Base-by-base conservation (phyloP, 73 alveolate genomes). In the Tetrahymena elliotti region DNA sequence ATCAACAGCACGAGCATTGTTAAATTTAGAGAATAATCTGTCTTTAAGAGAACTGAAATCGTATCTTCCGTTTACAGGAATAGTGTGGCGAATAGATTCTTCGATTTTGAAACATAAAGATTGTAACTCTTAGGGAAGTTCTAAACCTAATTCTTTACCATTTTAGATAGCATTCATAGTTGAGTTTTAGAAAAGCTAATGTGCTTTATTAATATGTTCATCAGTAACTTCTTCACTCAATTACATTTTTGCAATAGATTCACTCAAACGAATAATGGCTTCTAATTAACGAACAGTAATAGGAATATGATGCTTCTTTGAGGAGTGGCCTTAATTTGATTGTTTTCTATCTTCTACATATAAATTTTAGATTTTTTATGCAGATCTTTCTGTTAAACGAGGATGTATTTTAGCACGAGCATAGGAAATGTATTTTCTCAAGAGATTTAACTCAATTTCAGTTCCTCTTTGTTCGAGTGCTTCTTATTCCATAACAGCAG, bases 251-350 rank as follows among this genome's bases (percentile, higher is more conserved):
- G 99, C 99, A 4, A 99, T 94, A 20, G 99, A 98, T 97, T 99
- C 99, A 36, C 99, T 97, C 22, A 99, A 94, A 93, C 99, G 97
- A 40, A 99, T 99, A 92, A 99, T 99, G 52, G 99, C 99, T 96
- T 99, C 99, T 35, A 99, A 97, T 98, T 99, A 99, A 95, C 99
- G 97, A 47, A 98, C 99, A 35, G 99, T 98, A n/a, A 99, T 98
- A 18, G 99, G 99, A 68, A 98, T 97, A 88, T 98, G 99, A 93
- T 97, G 97, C 92, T 98, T 98, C 93, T 68, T 68, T 11, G 36
- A 68, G 1, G 34, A 27, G 94, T 98, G 97, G 84, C 97, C 99
- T 84, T 88, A 20, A 33, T 38, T 16, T 92, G 98, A 97, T 93
- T 97, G 95, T 94, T 96, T 95, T 96, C 99, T 97, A 94, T 99